Conservation (phyloP, 176 grass and related monocot species). For the Guadua angustifolia region DNA sequence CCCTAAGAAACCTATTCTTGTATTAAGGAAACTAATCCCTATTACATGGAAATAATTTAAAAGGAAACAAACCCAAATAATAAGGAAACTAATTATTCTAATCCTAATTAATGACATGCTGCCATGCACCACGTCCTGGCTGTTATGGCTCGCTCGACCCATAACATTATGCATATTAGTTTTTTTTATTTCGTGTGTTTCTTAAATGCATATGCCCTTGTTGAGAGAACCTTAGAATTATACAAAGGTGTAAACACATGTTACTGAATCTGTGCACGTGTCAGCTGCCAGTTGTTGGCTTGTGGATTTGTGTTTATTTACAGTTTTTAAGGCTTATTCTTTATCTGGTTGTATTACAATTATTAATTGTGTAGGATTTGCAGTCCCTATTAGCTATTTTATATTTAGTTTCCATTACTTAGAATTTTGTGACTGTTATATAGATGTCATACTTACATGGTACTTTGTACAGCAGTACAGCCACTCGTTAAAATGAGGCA, state of each 20-base stretch:
- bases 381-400: background rate
- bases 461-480: background rate
- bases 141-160: no score
- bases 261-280: constrained; percentile 9
- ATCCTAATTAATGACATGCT: no score
- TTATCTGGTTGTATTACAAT: background rate
- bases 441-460: background rate
- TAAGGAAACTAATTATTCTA: no score
- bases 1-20: no score
- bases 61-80: no score
- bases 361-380: constrained; percentile 18
- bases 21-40: no score
- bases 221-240: background rate
- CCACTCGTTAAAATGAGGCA: background rate
- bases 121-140: no score
- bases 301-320: background rate
- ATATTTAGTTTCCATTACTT: constrained; percentile 4
- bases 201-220: constrained; percentile 23
- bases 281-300: background rate
- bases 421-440: background rate
- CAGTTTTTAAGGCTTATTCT: background rate
- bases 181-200: background rate
- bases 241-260: background rate
- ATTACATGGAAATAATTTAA: no score
- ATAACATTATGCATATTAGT: background rate